These are phyloP conservation scores for Rubroshorea leprosula DNA, from an alignment of 345 rosid genomes.

Conservation along the genomic window DNA sequence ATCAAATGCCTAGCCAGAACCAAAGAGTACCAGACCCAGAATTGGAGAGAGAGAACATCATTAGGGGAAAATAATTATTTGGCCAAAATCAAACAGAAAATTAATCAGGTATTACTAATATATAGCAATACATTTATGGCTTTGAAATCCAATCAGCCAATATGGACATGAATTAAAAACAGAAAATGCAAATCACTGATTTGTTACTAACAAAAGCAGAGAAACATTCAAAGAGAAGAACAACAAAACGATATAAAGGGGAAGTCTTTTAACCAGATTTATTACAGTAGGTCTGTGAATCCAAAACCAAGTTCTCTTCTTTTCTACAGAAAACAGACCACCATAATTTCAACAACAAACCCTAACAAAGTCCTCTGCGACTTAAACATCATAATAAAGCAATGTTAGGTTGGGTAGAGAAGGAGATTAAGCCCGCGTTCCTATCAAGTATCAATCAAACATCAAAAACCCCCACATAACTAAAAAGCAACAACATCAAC, in stretches of 20 bases:
- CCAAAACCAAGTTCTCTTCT: conserved; percentile 15
- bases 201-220: conserved; percentile 16
- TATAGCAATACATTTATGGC: background rate
- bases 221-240: conserved; percentile 5
- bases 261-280: conserved; percentile 21
- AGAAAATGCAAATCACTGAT: conserved; percentile 18
- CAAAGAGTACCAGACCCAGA: conserved; percentile 4
- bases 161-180: background rate
- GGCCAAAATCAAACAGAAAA: conserved; percentile 6
- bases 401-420: conserved; percentile 28
- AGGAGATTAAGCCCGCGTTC: conserved; percentile 30
- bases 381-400: conserved; percentile 14
- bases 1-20: conserved; percentile 1
- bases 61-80: too few relatives aligned
- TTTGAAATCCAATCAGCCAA: conserved; percentile 7
- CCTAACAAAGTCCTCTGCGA: conserved; percentile 27
- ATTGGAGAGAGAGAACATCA: too few relatives aligned
- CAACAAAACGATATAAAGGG: conserved; percentile 6
- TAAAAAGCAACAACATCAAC: conserved; percentile 24
- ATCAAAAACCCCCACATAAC: conserved; percentile 32
- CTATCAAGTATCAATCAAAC: conserved; percentile 34
- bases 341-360: conserved; percentile 14
- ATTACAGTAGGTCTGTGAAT: conserved; percentile 7
- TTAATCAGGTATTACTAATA: background rate
- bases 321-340: conserved; percentile 9